These are phyloP conservation scores for Eutrema salsugineum DNA, from an alignment of 441 rosid genomes.

Conservation along the genomic window DNA sequence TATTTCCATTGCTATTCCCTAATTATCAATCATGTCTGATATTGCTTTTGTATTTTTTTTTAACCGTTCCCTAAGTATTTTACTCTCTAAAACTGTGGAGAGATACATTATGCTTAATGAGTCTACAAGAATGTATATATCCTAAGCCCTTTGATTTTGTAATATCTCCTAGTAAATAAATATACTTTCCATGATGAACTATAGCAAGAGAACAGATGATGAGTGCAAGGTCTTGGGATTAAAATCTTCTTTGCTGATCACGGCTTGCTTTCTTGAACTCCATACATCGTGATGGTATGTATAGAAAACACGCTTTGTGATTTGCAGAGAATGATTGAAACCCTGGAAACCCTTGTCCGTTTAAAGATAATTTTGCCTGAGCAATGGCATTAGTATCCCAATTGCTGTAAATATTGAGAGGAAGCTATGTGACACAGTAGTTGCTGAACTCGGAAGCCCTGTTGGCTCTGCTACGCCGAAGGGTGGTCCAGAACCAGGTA, in stretches of 20 bases:
- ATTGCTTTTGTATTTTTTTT: not conserved
- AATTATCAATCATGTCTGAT: not conserved
- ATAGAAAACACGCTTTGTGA: constrained; percentile 27
- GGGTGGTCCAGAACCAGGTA: constrained; percentile 51
- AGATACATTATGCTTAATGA: constrained; percentile 42
- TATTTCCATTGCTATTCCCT: constrained; percentile 29
- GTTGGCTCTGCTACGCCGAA: constrained; percentile 80
- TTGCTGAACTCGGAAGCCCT: constrained; percentile 79
- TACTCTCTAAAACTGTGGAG: constrained; percentile 45
- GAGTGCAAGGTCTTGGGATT: constrained; percentile 33
- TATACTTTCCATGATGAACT: constrained; percentile 41
- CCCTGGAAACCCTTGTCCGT: constrained; percentile 3
- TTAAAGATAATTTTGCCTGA: constrained; percentile 35
- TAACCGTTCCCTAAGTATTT: constrained; percentile 37
- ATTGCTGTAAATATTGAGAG: constrained; percentile 39
- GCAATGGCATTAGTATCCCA: constrained; percentile 40
- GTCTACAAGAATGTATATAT: constrained; percentile 57
- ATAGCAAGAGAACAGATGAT: constrained; percentile 35
- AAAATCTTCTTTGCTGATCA: constrained; percentile 37
- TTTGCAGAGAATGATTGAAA: constrained; percentile 28
- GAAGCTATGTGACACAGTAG: constrained; percentile 37
- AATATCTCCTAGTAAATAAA: constrained; percentile 37
- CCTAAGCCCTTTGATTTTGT: constrained; percentile 41
- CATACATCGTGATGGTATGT: constrained; percentile 25
- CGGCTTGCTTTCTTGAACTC: constrained; percentile 35